Conservation (phyloP, 2,329 filamentous ascomycete species). For the Talaromyces sp. region DNA sequence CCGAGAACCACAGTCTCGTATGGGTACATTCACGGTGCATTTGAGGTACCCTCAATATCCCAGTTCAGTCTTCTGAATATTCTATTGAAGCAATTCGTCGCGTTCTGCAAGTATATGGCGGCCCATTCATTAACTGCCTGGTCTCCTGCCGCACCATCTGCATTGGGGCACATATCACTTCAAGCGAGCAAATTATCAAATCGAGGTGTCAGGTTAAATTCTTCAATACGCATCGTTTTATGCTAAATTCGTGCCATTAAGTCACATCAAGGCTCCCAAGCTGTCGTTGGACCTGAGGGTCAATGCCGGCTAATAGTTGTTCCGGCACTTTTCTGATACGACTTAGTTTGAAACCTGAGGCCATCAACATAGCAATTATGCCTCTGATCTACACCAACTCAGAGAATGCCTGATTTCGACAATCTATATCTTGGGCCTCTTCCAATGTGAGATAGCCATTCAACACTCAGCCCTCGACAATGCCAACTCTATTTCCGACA, state of each 20-base stretch:
- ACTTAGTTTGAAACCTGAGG: neutral
- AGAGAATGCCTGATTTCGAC: neutral
- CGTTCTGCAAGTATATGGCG: neutral
- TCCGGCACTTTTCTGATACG: neutral
- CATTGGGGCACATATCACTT: neutral
- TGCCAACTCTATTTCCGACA: slow-evolving; percentile 54
- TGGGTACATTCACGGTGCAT: neutral
- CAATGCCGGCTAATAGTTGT: neutral
- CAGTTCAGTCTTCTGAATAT: neutral
- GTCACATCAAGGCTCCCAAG: too few relatives aligned
- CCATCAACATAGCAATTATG: neutral
- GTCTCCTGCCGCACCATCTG: neutral
- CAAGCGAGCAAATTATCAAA: neutral
- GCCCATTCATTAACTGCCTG: neutral
- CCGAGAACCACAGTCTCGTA: neutral
- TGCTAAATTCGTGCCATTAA: too few relatives aligned
- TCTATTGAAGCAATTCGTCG: neutral
- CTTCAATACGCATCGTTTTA: too few relatives aligned
- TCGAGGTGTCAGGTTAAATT: too few relatives aligned
- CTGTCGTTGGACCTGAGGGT: neutral
- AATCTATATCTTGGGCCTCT: neutral
- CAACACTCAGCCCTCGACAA: neutral
- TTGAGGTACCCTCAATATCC: neutral
- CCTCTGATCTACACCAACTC: neutral
- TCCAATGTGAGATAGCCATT: neutral